phyloP scores from a whole-genome alignment of 345 rosid genomes.

The Moringa oleifera region DNA sequence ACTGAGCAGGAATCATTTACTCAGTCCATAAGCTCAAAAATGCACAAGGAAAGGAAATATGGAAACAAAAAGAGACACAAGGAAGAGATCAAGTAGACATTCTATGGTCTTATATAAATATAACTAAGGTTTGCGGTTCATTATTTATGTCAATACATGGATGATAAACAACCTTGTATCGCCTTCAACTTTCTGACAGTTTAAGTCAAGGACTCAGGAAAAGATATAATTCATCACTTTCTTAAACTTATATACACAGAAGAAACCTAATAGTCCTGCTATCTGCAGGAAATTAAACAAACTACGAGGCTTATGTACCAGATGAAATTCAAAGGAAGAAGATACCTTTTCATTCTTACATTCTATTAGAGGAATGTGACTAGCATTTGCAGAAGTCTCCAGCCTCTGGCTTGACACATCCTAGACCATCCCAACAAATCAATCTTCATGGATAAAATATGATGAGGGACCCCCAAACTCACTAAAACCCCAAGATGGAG shows the following conservation, averaged over 20 bases:
- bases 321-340: neutral
- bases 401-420: slow-evolving; percentile 35
- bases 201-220: too few relatives aligned
- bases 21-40: neutral
- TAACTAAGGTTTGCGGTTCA: neutral
- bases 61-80: neutral
- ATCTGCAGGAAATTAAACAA: neutral
- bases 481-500: neutral
- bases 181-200: neutral
- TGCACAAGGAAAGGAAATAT: neutral
- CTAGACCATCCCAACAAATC: slow-evolving; percentile 32
- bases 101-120: neutral
- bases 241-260: neutral
- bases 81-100: neutral
- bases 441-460: slow-evolving; percentile 9
- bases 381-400: slow-evolving; percentile 40
- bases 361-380: slow-evolving; percentile 49
- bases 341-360: slow-evolving; percentile 40
- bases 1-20: neutral
- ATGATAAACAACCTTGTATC: neutral
- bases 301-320: neutral
- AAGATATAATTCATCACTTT: neutral
- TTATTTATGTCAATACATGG: neutral
- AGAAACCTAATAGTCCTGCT: neutral
- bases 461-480: slow-evolving; percentile 2